phyloP scores from a whole-genome alignment of 495 filamentous ascomycete species.

The Barbatosphaeria neglecta region DNA sequence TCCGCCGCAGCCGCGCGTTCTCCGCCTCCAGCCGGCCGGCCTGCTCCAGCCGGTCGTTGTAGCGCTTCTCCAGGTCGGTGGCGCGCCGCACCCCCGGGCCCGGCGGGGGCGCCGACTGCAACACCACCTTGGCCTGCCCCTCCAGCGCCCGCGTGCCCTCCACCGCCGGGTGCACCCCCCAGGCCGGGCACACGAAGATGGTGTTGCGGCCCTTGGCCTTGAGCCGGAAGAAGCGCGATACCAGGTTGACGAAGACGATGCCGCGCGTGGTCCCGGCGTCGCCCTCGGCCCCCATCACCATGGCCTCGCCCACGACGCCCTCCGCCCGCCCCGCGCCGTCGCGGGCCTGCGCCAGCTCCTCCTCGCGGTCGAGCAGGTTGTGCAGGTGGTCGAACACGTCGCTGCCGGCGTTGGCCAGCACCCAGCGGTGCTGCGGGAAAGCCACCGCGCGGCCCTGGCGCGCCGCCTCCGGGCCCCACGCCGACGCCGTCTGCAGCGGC shows the following conservation, averaged over 20 bases:
- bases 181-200: conserved; percentile 40
- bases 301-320: conserved; percentile 20
- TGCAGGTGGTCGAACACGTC: conserved; percentile 33
- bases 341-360: conserved; percentile 15
- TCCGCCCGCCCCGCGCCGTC: conserved; percentile 11
- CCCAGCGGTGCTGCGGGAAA: conserved; percentile 38
- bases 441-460: conserved; percentile 23
- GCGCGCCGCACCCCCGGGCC: conserved; percentile 10
- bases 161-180: conserved; percentile 28
- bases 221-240: conserved; percentile 35
- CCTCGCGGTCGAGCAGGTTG: conserved; percentile 30
- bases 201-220: conserved; percentile 22
- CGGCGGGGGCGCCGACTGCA: conserved; percentile 20
- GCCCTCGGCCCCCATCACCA: conserved; percentile 8
- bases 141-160: conserved; percentile 28
- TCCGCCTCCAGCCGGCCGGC: conserved; percentile 5
- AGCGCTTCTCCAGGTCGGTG: conserved; percentile 23
- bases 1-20: conserved; percentile 1
- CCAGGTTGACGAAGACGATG: conserved; percentile 29
- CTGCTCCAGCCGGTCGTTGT: conserved; percentile 4
- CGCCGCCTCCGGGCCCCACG: conserved; percentile 23
- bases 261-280: conserved; percentile 19
- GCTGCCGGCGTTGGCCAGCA: conserved; percentile 39
- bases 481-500: conserved; percentile 24
- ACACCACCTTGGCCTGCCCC: conserved; percentile 32